A percentile compares a stretch with the other conserved stretches of the same genome.
Evolutionary conservation across 768 basidiomycete species (phyloP).

Genomic region (Leccinum pellstonianum): DNA sequence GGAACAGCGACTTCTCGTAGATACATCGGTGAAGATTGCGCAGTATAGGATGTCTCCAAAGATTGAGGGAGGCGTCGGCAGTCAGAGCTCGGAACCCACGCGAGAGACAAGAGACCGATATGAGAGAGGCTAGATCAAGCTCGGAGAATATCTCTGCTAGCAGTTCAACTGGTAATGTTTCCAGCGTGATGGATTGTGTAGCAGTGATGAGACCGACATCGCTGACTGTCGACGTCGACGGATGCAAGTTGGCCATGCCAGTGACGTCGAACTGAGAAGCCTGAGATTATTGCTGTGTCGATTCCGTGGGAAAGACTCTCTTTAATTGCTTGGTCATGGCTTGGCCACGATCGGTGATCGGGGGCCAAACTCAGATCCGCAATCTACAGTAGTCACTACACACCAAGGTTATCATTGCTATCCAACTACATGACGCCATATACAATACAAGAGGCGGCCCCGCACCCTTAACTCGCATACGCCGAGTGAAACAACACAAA

Average conservation of each 20-base stretch:
- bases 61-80: conserved; percentile 66
- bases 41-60: conserved; percentile 72
- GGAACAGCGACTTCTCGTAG: conserved; percentile 53
- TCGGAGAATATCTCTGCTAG: conserved; percentile 70
- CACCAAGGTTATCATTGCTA: not conserved
- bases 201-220: not conserved
- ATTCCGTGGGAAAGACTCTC: not conserved
- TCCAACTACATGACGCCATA: not conserved
- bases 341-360: not conserved
- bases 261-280: not conserved
- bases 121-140: conserved; percentile 60
- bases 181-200: conserved; percentile 24
- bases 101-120: conserved; percentile 60
- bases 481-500: not conserved
- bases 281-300: not conserved
- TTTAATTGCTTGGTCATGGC: not conserved
- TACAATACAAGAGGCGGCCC: not conserved
- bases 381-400: not conserved
- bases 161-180: conserved; percentile 73
- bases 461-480: not conserved
- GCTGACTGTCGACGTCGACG: not conserved
- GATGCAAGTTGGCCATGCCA: not conserved
- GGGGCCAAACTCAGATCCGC: not conserved
- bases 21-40: conserved; percentile 46
- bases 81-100: conserved; percentile 54